These are phyloP conservation scores for Carex myosuroides DNA, from an alignment of 176 grass and related monocot genomes.

Conservation along the genomic window DNA sequence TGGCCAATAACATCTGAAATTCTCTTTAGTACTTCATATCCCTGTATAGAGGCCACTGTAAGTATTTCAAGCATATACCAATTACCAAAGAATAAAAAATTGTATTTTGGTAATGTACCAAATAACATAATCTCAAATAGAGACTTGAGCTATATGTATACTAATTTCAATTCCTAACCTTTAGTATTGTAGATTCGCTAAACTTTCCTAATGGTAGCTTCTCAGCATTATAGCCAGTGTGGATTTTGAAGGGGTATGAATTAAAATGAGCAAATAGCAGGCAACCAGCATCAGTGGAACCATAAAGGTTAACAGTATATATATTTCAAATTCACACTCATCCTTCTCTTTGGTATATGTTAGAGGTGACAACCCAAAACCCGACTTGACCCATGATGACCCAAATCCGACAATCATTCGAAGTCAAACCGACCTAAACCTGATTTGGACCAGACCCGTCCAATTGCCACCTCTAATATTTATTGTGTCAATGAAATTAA, in stretches of 20 bases:
- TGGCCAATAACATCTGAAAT: slow-evolving; percentile 76
- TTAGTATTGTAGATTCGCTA: slow-evolving; percentile 89
- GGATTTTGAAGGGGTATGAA: slow-evolving; percentile 13
- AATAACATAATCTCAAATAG: not conserved
- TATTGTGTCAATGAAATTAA: not conserved
- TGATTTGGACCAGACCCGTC: no score
- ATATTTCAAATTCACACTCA: not conserved
- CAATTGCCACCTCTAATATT: not conserved
- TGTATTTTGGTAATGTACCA: not conserved
- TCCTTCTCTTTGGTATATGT: not conserved
- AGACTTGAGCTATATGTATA: not conserved
- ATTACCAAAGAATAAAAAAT: not conserved
- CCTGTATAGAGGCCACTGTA: slow-evolving; percentile 41
- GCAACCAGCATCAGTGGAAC: not conserved
- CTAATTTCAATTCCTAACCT: slow-evolving; percentile 42
- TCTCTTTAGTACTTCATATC: slow-evolving; percentile 81
- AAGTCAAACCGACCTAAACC: no score
- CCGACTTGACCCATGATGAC: no score
- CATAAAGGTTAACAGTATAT: not conserved
- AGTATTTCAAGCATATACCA: slow-evolving; percentile 16
- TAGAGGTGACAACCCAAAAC: no score
- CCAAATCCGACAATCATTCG: no score
- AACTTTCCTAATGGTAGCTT: slow-evolving; percentile 94
- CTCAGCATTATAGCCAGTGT: slow-evolving; percentile 83
- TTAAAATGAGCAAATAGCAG: slow-evolving; percentile 27